Conservation (phyloP, 2,329 filamentous ascomycete species). For the Cyclaneusma minus region DNA sequence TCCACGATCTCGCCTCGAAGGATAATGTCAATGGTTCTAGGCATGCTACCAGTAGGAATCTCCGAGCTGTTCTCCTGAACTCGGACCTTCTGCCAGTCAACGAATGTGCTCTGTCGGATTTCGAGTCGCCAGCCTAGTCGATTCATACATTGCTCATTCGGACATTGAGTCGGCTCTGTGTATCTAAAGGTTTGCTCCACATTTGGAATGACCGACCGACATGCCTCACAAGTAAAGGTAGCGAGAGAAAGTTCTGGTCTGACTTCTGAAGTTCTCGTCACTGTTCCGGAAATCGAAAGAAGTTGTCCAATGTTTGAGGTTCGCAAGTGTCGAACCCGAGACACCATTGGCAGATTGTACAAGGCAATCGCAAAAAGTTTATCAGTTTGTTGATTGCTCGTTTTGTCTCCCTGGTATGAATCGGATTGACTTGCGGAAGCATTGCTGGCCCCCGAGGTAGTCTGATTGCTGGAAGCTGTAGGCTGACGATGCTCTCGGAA, state of each 20-base stretch:
- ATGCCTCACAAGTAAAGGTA: conserved; percentile 83
- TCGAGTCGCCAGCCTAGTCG: conserved; percentile 91
- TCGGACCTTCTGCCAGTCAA: conserved; percentile 98
- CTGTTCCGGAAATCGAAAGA: conserved; percentile 89
- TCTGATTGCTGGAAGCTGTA: conserved; percentile 55
- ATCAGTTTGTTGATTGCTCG: conserved; percentile 86
- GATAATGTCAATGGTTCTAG: conserved; percentile 93
- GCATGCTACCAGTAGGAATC: conserved; percentile 97
- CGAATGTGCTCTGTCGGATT: conserved; percentile 90
- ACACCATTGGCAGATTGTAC: conserved; percentile 48
- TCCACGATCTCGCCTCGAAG: conserved; percentile 95
- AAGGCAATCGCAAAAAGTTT: conserved; percentile 75
- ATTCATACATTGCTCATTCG: conserved; percentile 76
- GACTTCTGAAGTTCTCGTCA: conserved; percentile 93
- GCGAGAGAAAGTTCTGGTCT: conserved; percentile 83
- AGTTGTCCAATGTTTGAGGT: conserved; percentile 85
- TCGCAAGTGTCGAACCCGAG: conserved; percentile 35
- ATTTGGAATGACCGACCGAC: conserved; percentile 71
- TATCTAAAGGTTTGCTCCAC: conserved; percentile 97
- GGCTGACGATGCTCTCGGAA: conserved; percentile 86
- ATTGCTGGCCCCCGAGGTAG: conserved; percentile 51
- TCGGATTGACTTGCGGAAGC: conserved; percentile 49
- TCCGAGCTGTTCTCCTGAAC: conserved; percentile 98
- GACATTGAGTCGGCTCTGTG: conserved; percentile 91
- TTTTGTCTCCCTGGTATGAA: conserved; percentile 48